Conservation (phyloP, 176 grass and related monocot genomes). For the Aegilops tauschii region DNA sequence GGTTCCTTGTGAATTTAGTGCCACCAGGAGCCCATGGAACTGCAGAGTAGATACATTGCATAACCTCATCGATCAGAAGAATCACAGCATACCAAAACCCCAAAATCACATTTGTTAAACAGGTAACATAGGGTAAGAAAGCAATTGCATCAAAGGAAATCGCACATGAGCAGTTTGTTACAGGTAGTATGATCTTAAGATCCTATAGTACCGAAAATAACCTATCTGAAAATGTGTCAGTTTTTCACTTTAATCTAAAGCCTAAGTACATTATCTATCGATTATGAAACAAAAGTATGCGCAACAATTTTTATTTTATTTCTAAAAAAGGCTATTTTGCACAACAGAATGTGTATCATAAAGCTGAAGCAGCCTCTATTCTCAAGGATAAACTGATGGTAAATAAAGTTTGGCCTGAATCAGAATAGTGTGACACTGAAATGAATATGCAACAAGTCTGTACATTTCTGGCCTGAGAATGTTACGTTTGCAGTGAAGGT, state of each 20-base stretch:
- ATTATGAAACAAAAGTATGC: neutral
- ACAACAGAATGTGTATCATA: neutral
- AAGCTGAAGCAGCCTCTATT: neutral
- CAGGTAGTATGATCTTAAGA: neutral
- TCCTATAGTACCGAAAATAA: neutral
- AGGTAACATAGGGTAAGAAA: neutral
- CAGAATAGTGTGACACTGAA: neutral
- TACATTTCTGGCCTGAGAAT: neutral
- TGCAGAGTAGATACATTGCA: conserved; percentile 34
- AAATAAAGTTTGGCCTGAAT: neutral
- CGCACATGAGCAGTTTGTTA: neutral
- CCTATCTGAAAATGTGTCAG: neutral
- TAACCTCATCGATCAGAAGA: neutral
- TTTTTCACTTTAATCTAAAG: neutral
- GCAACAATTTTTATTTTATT: neutral
- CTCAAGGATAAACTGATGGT: neutral
- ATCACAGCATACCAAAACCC: neutral
- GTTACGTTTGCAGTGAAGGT: neutral
- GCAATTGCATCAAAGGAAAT: neutral
- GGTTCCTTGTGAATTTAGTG: conserved; percentile 85
- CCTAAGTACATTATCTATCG: neutral
- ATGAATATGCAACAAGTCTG: neutral
- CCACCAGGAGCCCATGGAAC: conserved; percentile 97
- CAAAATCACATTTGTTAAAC: neutral
- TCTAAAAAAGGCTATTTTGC: neutral